phyloP scores from a whole-genome alignment of 768 basidiomycete genomes.

The Leccinum boreale region DNA sequence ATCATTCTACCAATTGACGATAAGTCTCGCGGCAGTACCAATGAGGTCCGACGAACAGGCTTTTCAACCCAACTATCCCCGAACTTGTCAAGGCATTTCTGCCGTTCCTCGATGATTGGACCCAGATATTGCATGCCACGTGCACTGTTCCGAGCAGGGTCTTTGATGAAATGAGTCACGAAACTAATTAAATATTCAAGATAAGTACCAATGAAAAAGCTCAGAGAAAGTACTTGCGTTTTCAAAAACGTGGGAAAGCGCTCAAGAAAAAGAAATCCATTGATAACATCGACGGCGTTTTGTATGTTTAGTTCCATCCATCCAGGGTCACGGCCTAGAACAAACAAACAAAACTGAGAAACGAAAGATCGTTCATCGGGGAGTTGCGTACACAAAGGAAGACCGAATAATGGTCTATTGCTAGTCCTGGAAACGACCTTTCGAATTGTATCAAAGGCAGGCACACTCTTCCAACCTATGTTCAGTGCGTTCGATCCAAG shows the following conservation, averaged over 20 bases:
- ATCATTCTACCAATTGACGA: not conserved
- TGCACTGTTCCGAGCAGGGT: not conserved
- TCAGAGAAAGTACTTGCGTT: not conserved
- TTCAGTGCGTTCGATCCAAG: not conserved
- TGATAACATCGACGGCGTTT: not conserved
- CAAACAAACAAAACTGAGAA: not conserved
- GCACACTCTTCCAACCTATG: not conserved
- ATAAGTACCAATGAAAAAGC: not conserved
- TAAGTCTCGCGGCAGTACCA: not conserved
- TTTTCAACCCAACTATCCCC: not conserved
- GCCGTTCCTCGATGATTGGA: constrained; percentile 2
- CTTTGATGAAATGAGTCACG: not conserved
- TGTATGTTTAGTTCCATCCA: not conserved
- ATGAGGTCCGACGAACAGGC: not conserved
- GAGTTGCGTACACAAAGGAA: not conserved
- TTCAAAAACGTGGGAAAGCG: not conserved
- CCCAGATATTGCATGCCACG: not conserved
- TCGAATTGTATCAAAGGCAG: not conserved
- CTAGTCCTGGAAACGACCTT: not conserved
- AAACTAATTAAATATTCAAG: not conserved
- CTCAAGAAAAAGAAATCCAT: not conserved
- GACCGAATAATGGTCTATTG: not conserved
- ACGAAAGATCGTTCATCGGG: not conserved
- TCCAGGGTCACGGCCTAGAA: not conserved
- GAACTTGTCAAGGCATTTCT: not conserved